phyloP scores from a whole-genome alignment of 2,329 filamentous ascomycete genomes.

The Cytospora piceicola region DNA sequence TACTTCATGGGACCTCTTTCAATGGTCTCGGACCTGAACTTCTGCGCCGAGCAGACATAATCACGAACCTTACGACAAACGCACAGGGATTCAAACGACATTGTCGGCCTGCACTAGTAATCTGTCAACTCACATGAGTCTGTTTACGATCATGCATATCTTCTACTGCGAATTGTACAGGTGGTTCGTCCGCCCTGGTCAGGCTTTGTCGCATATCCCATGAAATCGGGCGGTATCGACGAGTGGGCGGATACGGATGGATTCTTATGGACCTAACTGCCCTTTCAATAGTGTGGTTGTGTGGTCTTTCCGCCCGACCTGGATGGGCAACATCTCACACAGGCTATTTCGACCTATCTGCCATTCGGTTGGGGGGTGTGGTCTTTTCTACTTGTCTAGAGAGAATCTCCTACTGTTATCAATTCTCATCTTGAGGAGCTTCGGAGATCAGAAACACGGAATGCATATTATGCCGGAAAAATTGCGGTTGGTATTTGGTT shows the following conservation, averaged over 20 bases:
- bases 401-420: neutral
- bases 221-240: neutral
- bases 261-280: no score
- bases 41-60: conserved; percentile 4
- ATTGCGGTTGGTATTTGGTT: neutral
- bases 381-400: neutral
- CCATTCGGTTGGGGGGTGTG: neutral
- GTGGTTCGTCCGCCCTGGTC: neutral
- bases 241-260: no score
- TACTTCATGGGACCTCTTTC: neutral
- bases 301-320: neutral
- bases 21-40: neutral
- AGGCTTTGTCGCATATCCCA: neutral
- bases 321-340: neutral
- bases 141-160: neutral
- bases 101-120: neutral
- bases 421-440: neutral
- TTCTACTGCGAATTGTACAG: neutral
- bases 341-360: neutral
- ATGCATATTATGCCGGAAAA: neutral
- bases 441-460: neutral
- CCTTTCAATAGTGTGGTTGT: no score
- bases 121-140: neutral
- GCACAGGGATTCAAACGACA: neutral
- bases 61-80: neutral